A percentile compares a stretch with the other conserved stretches of the same genome.
Conservation (phyloP, 2,329 filamentous ascomycete genomes). For the Botrytis pseudocinerea region DNA sequence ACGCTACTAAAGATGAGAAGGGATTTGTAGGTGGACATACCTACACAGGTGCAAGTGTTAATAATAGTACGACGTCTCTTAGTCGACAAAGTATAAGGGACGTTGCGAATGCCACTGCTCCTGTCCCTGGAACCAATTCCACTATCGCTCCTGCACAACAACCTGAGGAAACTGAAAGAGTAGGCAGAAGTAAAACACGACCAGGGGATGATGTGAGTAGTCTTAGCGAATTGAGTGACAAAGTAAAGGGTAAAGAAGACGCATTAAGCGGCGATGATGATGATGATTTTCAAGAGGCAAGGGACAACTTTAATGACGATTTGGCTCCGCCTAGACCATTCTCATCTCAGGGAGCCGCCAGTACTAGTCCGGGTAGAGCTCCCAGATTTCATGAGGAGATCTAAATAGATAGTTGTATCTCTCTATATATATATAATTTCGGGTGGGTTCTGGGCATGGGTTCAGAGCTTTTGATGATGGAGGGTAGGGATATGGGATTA, state of each 20-base stretch:
- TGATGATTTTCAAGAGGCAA: constrained; percentile 54
- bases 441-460: background rate
- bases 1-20: constrained; percentile 33
- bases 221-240: background rate
- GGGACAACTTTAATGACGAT: constrained; percentile 47
- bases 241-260: background rate
- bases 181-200: background rate
- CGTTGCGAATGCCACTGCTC: constrained; percentile 1
- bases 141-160: background rate
- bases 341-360: constrained; percentile 36
- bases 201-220: constrained; percentile 3
- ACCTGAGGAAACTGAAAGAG: background rate
- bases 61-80: constrained; percentile 45
- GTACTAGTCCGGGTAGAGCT: constrained; percentile 55
- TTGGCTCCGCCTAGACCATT: constrained; percentile 43
- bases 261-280: constrained; percentile 34
- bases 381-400: constrained; percentile 62
- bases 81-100: constrained; percentile 12
- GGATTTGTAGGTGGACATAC: constrained; percentile 55
- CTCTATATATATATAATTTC: background rate
- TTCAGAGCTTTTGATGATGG: background rate
- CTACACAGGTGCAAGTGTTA: constrained; percentile 47
- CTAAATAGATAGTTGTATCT: constrained; percentile 29
- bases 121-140: background rate
- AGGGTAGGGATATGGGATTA: background rate